Evolutionary conservation across 352 stramenopile genomes (phyloP).

Genomic region (Phytophthora sansomeana): DNA sequence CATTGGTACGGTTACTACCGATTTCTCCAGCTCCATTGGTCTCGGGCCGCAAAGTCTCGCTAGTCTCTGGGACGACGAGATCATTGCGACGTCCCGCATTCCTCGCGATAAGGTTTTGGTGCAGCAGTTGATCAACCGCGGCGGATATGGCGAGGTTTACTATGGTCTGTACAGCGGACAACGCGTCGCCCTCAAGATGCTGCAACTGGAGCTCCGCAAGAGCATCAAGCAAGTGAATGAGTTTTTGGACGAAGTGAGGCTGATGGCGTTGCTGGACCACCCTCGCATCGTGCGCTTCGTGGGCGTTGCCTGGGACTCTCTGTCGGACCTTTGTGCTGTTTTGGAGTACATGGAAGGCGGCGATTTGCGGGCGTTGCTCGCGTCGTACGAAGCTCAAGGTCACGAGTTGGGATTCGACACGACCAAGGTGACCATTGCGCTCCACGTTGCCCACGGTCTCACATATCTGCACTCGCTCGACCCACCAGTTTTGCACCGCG

Average conservation of each 20-base stretch:
- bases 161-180: constrained; percentile 21
- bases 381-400: constrained; percentile 14
- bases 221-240: constrained; percentile 32
- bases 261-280: constrained; percentile 59
- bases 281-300: constrained; percentile 63
- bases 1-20: not conserved
- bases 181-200: constrained; percentile 36
- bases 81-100: constrained; percentile 36
- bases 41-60: constrained; percentile 5
- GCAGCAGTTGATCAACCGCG: constrained; percentile 32
- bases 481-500: too few relatives aligned
- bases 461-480: constrained; percentile 25
- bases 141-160: constrained; percentile 39
- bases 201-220: constrained; percentile 25
- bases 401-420: constrained; percentile 32
- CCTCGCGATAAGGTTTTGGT: constrained; percentile 34
- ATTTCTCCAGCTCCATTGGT: constrained; percentile 11
- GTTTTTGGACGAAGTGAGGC: constrained; percentile 51
- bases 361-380: constrained; percentile 60
- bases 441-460: constrained; percentile 48
- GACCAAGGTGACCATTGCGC: constrained; percentile 52
- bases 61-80: constrained; percentile 33
- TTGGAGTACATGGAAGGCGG: constrained; percentile 70
- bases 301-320: constrained; percentile 59
- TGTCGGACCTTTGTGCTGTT: constrained; percentile 51